Percentiles rank a stretch among this genome's conserved stretches.
Conservation (phyloP, 1,284 basidiomycete genomes). For the Pascua sp. region DNA sequence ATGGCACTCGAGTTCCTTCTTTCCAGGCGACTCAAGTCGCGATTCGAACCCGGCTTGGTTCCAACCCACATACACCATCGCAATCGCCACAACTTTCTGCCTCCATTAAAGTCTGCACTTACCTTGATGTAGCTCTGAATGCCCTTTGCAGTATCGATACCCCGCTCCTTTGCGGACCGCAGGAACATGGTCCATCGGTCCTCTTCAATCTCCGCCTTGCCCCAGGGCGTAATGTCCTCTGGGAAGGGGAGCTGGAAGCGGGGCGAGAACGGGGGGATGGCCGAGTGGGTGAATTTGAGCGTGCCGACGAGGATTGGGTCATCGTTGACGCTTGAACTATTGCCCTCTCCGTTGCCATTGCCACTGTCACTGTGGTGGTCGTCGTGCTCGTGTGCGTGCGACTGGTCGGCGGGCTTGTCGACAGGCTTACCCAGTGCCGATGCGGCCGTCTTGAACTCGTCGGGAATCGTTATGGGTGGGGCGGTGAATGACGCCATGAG, state of each 20-base stretch:
- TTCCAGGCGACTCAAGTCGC: too few relatives aligned
- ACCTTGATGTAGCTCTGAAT: conserved; percentile 57
- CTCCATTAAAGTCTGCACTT: not conserved
- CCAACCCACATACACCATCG: too few relatives aligned
- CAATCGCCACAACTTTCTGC: too few relatives aligned
- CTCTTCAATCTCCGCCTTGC: conserved; percentile 62
- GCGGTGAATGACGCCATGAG: conserved; percentile 81
- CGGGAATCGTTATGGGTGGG: conserved; percentile 50
- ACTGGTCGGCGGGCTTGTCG: too few relatives aligned
- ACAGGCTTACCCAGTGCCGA: not conserved
- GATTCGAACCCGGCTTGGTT: too few relatives aligned
- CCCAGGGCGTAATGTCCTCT: conserved; percentile 56
- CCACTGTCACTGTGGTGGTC: not conserved
- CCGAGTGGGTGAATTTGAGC: conserved; percentile 13
- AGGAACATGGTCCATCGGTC: conserved; percentile 51
- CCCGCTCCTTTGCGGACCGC: conserved; percentile 15
- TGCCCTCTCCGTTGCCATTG: conserved; percentile 1
- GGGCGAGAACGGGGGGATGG: conserved; percentile 16
- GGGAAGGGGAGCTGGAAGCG: conserved; percentile 37
- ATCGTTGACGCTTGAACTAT: not conserved
- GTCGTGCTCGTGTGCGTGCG: too few relatives aligned
- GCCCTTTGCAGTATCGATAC: conserved; percentile 20
- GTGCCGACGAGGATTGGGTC: conserved; percentile 1
- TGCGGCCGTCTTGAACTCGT: not conserved
- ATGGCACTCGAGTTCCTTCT: too few relatives aligned